Evolutionary conservation across 192 early-diverging fungal species (phyloP).

Genomic region (Lobosporangium transversale): DNA sequence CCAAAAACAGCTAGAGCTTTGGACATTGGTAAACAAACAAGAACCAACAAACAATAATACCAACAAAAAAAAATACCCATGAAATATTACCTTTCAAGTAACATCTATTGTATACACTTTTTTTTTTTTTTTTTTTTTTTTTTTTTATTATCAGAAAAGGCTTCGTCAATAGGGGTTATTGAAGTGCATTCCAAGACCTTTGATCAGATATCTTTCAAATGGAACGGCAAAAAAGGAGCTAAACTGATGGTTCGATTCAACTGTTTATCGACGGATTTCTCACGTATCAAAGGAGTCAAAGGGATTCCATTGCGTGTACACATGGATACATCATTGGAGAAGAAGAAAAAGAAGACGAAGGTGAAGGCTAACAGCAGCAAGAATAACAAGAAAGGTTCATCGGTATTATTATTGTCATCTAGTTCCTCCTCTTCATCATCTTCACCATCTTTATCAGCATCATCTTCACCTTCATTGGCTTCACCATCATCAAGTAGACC

Average conservation of each 20-base stretch:
- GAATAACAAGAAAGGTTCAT: too few species aligned
- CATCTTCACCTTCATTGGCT: too few species aligned
- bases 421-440: too few species aligned
- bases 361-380: too few species aligned
- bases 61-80: too few species aligned
- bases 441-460: too few species aligned
- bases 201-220: slow-evolving; percentile 77
- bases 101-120: neutral
- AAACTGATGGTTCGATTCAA: slow-evolving; percentile 77
- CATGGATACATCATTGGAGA: slow-evolving; percentile 49
- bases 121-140: neutral
- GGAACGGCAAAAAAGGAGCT: slow-evolving; percentile 73
- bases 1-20: slow-evolving; percentile 68
- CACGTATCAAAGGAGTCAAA: slow-evolving; percentile 83
- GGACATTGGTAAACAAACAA: slow-evolving; percentile 64
- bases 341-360: neutral
- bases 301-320: slow-evolving; percentile 75
- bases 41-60: neutral
- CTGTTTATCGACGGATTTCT: slow-evolving; percentile 84
- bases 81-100: neutral
- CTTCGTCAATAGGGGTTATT: slow-evolving; percentile 63
- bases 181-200: slow-evolving; percentile 67
- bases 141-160: slow-evolving; percentile 53
- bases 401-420: too few species aligned
- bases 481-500: too few species aligned